Conservation (phyloP, 140 eudicot genomes). For the Oenanthe javanica region DNA sequence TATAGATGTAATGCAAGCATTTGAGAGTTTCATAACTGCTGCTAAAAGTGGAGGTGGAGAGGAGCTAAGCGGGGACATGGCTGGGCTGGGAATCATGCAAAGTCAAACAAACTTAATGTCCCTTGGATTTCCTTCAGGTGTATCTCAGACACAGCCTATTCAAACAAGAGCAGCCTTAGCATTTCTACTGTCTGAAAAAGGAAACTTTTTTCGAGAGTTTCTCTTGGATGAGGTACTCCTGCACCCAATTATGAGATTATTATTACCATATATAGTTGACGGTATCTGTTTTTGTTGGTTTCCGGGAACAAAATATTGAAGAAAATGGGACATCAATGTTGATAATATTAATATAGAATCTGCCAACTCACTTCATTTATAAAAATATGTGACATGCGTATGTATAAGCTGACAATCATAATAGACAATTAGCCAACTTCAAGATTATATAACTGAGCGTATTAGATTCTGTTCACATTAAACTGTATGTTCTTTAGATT, state of each 20-base stretch:
- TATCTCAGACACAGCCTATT: conserved; percentile 44
- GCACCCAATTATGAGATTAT: not conserved
- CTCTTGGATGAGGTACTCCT: conserved; percentile 85
- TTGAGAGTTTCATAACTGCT: conserved; percentile 85
- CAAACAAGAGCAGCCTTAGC: conserved; percentile 95
- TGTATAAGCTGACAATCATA: no score
- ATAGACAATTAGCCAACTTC: no score
- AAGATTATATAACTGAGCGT: no score
- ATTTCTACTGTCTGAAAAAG: conserved; percentile 82
- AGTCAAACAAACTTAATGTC: conserved; percentile 33
- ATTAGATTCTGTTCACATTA: not conserved
- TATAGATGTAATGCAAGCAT: conserved; percentile 99
- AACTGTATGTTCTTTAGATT: not conserved
- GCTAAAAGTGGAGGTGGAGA: conserved; percentile 99
- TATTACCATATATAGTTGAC: not conserved
- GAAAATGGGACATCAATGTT: not conserved
- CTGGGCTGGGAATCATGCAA: conserved; percentile 83
- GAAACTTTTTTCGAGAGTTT: conserved; percentile 95
- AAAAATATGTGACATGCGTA: no score
- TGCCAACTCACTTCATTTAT: no score
- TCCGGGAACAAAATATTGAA: not conserved
- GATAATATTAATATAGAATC: not conserved
- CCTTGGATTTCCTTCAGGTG: conserved; percentile 35
- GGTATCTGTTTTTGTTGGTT: not conserved
- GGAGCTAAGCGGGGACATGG: conserved; percentile 80